Evolutionary conservation across 2,329 filamentous ascomycete genomes (phyloP).

Genomic region (Didymosphaeria variabile): DNA sequence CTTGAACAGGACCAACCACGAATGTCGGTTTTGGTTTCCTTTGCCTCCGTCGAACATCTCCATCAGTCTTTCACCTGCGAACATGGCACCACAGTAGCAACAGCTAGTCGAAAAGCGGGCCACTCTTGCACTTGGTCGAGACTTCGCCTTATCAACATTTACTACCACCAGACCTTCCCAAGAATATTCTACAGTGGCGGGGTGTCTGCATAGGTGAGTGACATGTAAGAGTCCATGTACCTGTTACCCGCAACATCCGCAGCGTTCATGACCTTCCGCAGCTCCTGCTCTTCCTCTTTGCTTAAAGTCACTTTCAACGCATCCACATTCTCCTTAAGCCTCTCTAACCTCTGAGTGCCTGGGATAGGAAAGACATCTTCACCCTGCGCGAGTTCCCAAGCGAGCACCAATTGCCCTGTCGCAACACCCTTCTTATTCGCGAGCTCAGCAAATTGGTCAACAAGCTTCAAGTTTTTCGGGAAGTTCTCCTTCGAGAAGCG

Average conservation of each 20-base stretch:
- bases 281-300: constrained; percentile 39
- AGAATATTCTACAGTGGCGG: constrained; percentile 30
- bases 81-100: background rate
- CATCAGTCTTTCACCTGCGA: background rate
- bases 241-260: constrained; percentile 55
- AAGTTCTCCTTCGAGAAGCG: constrained; percentile 55
- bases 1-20: background rate
- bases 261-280: constrained; percentile 35
- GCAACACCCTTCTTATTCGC: constrained; percentile 62
- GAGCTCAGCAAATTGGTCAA: constrained; percentile 22
- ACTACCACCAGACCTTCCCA: background rate
- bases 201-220: constrained; percentile 51
- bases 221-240: constrained; percentile 51
- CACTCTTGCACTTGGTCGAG: background rate
- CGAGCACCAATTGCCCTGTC: constrained; percentile 64
- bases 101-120: background rate
- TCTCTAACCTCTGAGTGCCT: constrained; percentile 49
- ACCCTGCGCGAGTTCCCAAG: constrained; percentile 53
- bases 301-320: constrained; percentile 38
- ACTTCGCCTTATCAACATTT: background rate
- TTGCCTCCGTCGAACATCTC: background rate
- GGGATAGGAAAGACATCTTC: constrained; percentile 66
- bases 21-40: background rate
- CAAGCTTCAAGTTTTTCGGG: constrained; percentile 12
- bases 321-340: constrained; percentile 44